Conservation (phyloP, 2,329 filamentous ascomycete species). For the Aureobasidium sp. region DNA sequence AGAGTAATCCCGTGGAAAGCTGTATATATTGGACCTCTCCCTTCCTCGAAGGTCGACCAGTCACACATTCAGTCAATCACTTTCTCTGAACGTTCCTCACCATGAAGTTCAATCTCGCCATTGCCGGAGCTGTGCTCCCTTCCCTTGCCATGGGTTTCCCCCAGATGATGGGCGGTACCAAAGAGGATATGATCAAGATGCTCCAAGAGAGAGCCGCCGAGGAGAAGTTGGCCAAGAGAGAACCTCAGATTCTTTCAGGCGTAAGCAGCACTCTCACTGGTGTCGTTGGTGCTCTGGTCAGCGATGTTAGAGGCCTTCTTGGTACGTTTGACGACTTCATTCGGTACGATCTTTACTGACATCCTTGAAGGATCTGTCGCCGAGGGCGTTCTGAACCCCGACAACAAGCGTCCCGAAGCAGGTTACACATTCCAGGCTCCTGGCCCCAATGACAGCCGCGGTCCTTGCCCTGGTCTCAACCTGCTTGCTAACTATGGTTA, state of each 20-base stretch:
- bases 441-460: slow-evolving; percentile 25
- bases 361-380: slow-evolving; percentile 22
- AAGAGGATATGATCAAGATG: slow-evolving; percentile 2
- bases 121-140: slow-evolving; percentile 10
- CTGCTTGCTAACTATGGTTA: slow-evolving; percentile 37
- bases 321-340: not conserved
- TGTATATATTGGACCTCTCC: slow-evolving; percentile 1
- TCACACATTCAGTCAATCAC: not conserved
- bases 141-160: slow-evolving; percentile 8
- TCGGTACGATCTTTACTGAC: not conserved
- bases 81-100: not conserved
- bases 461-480: slow-evolving; percentile 36
- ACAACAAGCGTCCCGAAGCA: slow-evolving; percentile 24
- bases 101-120: slow-evolving; percentile 10
- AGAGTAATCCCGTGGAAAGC: not conserved
- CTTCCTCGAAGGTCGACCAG: not conserved
- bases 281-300: not conserved
- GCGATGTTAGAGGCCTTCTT: slow-evolving; percentile 3
- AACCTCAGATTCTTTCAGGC: not conserved
- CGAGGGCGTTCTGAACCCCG: slow-evolving; percentile 19
- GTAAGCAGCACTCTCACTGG: not conserved
- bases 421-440: slow-evolving; percentile 24
- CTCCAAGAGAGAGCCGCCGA: slow-evolving; percentile 5
- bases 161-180: slow-evolving; percentile 6
- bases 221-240: not conserved